Evolutionary conservation across 2,329 filamentous ascomycete genomes (phyloP).

Genomic region (Ceratocystis variospora): DNA sequence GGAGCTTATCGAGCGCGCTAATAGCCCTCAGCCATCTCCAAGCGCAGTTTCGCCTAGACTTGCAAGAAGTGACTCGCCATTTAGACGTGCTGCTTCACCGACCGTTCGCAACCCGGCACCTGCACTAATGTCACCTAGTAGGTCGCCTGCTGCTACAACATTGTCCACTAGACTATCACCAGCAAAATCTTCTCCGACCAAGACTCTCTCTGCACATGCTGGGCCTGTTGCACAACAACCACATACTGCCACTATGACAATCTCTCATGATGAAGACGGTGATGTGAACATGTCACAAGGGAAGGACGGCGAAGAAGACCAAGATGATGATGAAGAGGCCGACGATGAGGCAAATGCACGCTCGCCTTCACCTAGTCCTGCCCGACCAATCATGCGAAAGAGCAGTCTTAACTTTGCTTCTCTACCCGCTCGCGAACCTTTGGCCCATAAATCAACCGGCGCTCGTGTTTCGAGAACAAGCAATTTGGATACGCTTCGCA

Average conservation of each 20-base stretch:
- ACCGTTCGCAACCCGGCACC: neutral
- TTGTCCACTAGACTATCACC: slow-evolving; percentile 7
- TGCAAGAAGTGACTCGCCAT: slow-evolving; percentile 3
- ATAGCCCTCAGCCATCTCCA: slow-evolving; percentile 2
- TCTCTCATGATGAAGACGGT: slow-evolving; percentile 12
- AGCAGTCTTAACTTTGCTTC: slow-evolving; percentile 92
- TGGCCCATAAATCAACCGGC: slow-evolving; percentile 74
- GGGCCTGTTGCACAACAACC: neutral
- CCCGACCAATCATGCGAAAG: slow-evolving; percentile 68
- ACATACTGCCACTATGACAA: slow-evolving; percentile 1
- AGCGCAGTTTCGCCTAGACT: slow-evolving; percentile 11
- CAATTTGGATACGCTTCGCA: slow-evolving; percentile 58
- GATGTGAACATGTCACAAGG: slow-evolving; percentile 19
- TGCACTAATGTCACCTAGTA: neutral
- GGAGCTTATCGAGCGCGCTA: neutral
- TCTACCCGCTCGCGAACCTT: slow-evolving; percentile 75
- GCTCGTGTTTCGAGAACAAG: slow-evolving; percentile 60
- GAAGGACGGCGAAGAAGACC: slow-evolving; percentile 6
- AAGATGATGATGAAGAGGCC: slow-evolving; percentile 22
- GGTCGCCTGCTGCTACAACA: neutral
- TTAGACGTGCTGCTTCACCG: slow-evolving; percentile 11
- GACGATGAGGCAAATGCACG: slow-evolving; percentile 43
- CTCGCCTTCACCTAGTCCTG: slow-evolving; percentile 59
- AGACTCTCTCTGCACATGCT: neutral
- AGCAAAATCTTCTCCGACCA: slow-evolving; percentile 3